Evolutionary conservation across 805 yeast species (phyloP).

Genomic region (Wickerhamiella shivajii): DNA sequence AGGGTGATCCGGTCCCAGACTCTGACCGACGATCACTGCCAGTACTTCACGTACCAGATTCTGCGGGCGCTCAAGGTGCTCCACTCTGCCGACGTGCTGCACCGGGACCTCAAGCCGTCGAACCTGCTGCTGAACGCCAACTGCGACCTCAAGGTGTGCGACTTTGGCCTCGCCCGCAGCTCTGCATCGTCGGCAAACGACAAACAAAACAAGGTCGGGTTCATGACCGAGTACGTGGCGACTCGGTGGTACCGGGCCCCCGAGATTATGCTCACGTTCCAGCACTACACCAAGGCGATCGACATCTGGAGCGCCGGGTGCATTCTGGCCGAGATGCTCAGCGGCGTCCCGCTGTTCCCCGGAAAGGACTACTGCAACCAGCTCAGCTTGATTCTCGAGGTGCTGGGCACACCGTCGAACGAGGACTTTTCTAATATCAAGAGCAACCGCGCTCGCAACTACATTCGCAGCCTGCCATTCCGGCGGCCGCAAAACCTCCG

Average conservation of each 20-base stretch:
- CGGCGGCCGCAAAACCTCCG: conserved; percentile 20
- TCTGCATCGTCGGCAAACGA: conserved; percentile 59
- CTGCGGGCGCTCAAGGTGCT: conserved; percentile 81
- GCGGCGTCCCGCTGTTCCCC: conserved; percentile 81
- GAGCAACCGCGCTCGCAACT: conserved; percentile 79
- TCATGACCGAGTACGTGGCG: conserved; percentile 93
- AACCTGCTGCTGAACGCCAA: conserved; percentile 87
- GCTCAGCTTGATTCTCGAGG: conserved; percentile 68
- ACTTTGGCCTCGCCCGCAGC: conserved; percentile 91
- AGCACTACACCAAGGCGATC: conserved; percentile 89
- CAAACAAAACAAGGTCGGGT: conserved; percentile 59
- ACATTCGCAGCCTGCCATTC: conserved; percentile 76
- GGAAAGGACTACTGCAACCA: conserved; percentile 96
- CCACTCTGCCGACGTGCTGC: conserved; percentile 85
- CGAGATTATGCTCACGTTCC: conserved; percentile 88
- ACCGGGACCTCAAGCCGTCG: conserved; percentile 90
- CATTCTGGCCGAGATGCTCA: conserved; percentile 82
- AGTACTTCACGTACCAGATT: conserved; percentile 81
- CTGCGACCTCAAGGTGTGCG: conserved; percentile 92
- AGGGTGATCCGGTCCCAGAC: conserved; percentile 92
- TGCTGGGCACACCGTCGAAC: conserved; percentile 83
- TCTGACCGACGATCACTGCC: conserved; percentile 87
- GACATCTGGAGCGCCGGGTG: conserved; percentile 98
- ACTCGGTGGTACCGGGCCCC: conserved; percentile 99
- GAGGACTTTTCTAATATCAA: conserved; percentile 58